A percentile compares a stretch with the other conserved stretches of the same genome.
phyloP scores from a whole-genome alignment of 768 basidiomycete genomes.

The Boletus rufocinnamomeus region DNA sequence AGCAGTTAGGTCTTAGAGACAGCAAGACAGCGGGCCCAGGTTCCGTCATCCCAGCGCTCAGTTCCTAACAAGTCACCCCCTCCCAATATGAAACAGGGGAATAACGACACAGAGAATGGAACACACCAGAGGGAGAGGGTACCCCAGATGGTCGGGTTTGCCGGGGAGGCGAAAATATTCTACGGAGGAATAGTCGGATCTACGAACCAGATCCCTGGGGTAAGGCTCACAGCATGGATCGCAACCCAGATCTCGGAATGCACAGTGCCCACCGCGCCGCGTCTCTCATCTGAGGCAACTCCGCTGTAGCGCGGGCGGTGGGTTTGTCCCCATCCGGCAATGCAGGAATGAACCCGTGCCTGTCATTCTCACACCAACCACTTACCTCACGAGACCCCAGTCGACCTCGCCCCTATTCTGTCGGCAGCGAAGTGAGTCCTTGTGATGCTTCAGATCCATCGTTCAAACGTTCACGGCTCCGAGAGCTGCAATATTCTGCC shows the following conservation, averaged over 20 bases:
- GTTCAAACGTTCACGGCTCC: conserved; percentile 18
- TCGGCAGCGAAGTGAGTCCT: conserved; percentile 15
- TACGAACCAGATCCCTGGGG: conserved; percentile 16
- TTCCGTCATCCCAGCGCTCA: conserved; percentile 2
- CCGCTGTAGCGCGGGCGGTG: conserved; percentile 17
- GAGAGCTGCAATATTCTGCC: conserved; percentile 6
- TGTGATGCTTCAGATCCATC: conserved; percentile 12
- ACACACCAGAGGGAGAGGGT: conserved; percentile 1
- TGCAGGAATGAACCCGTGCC: conserved; percentile 9
- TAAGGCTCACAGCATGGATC: conserved; percentile 14
- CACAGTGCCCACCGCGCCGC: conserved; percentile 11
- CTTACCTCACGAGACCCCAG: not conserved
- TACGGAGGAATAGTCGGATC: conserved; percentile 22
- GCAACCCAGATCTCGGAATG: conserved; percentile 22
- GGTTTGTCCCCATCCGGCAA: conserved; percentile 15
- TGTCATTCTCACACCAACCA: conserved; percentile 15
- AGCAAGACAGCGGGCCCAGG: conserved; percentile 3
- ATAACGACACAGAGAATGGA: conserved; percentile 22
- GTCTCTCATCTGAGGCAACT: conserved; percentile 16
- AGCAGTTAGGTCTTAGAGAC: conserved; percentile 1
- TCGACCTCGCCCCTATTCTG: not conserved
- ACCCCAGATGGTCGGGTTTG: conserved; percentile 23
- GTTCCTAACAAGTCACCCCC: not conserved
- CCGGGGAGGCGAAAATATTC: not conserved
- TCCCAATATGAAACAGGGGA: conserved; percentile 6